phyloP scores from a whole-genome alignment of 2,329 filamentous ascomycete species.

The Scorias spongiosa region DNA sequence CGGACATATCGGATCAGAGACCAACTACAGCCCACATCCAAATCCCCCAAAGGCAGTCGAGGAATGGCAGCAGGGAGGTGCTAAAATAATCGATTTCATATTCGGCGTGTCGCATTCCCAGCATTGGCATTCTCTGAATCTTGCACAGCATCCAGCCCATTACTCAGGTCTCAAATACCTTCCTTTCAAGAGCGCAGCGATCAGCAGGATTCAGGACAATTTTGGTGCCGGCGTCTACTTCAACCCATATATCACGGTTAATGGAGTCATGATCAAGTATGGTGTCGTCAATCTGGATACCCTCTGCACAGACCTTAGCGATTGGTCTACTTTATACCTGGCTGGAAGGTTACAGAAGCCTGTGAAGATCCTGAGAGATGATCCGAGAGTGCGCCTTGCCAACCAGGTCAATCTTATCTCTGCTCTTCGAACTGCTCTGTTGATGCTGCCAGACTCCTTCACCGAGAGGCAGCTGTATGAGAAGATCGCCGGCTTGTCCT shows the following conservation, averaged over 20 bases:
- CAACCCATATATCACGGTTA: slow-evolving; percentile 87
- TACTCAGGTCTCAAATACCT: slow-evolving; percentile 76
- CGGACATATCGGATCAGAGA: slow-evolving; percentile 25
- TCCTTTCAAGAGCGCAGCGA: slow-evolving; percentile 56
- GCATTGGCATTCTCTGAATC: slow-evolving; percentile 92
- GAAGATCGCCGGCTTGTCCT: slow-evolving; percentile 83
- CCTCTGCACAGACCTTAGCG: slow-evolving; percentile 66
- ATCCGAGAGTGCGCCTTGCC: slow-evolving; percentile 77
- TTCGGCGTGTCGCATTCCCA: slow-evolving; percentile 89
- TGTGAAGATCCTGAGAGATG: slow-evolving; percentile 91
- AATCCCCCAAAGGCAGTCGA: slow-evolving; percentile 66
- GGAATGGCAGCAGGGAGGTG: slow-evolving; percentile 71
- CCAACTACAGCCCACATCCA: slow-evolving; percentile 56
- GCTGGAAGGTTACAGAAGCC: slow-evolving; percentile 92
- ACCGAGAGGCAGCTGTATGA: slow-evolving; percentile 78
- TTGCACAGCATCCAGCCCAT: slow-evolving; percentile 76
- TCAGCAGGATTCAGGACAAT: slow-evolving; percentile 71
- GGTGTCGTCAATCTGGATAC: slow-evolving; percentile 92
- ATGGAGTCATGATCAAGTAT: slow-evolving; percentile 94
- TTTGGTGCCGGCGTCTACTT: slow-evolving; percentile 95
- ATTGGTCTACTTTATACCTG: slow-evolving; percentile 93
- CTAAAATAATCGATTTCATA: slow-evolving; percentile 98
- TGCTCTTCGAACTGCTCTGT: slow-evolving; percentile 73
- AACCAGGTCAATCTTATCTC: slow-evolving; percentile 94
- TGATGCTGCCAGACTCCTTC: slow-evolving; percentile 71